Base-by-base conservation (phyloP, 2,329 filamentous ascomycete genomes). In the Graphilbum ipis-grandicollis region DNA sequence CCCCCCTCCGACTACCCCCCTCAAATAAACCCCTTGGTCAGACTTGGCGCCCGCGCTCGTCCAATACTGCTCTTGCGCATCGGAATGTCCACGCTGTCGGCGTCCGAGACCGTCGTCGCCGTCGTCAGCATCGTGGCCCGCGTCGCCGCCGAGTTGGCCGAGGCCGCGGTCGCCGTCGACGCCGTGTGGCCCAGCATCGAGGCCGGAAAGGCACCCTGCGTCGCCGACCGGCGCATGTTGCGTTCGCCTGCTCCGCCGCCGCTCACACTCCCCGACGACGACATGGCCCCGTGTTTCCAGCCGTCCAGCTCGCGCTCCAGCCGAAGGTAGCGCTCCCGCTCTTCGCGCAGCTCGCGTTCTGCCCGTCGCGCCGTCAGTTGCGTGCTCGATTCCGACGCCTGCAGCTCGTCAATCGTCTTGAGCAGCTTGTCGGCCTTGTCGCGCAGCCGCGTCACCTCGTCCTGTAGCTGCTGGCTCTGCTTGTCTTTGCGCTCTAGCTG, bases 401-500 rank as follows among this genome's bases (percentile, higher is more conserved):
- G 88, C 25, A 98, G 72, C 53, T 96, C 88, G 52, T 96, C 88
- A 47, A 98, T 93, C 2, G 83, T 84, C 51, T 76, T 69, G 35
- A 98, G 76, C 5, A 96, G 75, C 52, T 85, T 84, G 45, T 90
- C 83, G 43, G 85, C 73, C 63, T 90, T 93, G 58, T 96, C 88
- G 43, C 88, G 81, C 50, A 84, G 76, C 44, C 88, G 81, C 46
- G 67, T 65, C 39, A 93, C 70, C 49, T 96, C 90, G 37, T 94
- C 88, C 38, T 75, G 69, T 15, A 93, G 66, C 51, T 90, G 78
- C 5, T 65, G 52, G 48, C 86, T 84, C 48, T 82, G 75, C 60
- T 93, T 94, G 46, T 96, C 88, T 48, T 85, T 83, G 47, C 90
- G 82, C 34, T 93, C 85, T 46, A 98, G 80, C 56, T 96, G 88